These are phyloP conservation scores for Colletotrichum limetticola DNA, from an alignment of 2,329 filamentous ascomycete species.

Conservation along the genomic window DNA sequence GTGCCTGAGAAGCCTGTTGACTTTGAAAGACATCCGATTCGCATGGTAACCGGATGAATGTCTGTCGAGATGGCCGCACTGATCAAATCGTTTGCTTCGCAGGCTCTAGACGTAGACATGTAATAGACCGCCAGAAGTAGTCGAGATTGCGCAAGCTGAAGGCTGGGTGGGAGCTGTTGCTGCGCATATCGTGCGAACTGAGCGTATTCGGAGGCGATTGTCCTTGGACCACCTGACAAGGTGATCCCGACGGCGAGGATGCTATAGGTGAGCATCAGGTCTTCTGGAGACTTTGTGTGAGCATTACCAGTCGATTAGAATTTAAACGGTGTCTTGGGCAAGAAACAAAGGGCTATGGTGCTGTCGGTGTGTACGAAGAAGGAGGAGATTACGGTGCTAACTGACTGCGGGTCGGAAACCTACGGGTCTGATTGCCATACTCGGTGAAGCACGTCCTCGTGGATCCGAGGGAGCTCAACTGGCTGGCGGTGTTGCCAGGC, in stretches of 20 bases:
- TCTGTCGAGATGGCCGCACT: slow-evolving; percentile 72
- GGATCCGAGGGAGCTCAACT: slow-evolving; percentile 57
- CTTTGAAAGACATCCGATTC: slow-evolving; percentile 70
- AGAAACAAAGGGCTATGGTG: slow-evolving; percentile 53
- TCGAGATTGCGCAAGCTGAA: slow-evolving; percentile 75
- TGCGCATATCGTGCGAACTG: slow-evolving; percentile 68
- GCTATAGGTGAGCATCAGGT: slow-evolving; percentile 59
- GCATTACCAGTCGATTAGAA: slow-evolving; percentile 48
- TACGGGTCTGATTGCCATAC: slow-evolving; percentile 64
- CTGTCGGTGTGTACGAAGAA: slow-evolving; percentile 56
- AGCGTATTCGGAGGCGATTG: slow-evolving; percentile 52
- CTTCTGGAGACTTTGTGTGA: slow-evolving; percentile 52
- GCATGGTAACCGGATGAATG: slow-evolving; percentile 73
- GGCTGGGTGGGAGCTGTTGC: slow-evolving; percentile 43
- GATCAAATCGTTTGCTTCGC: slow-evolving; percentile 72
- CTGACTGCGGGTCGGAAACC: slow-evolving; percentile 53
- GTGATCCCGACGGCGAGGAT: slow-evolving; percentile 52
- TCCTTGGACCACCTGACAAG: slow-evolving; percentile 50
- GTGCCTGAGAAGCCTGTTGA: slow-evolving; percentile 65
- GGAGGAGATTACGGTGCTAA: slow-evolving; percentile 50
- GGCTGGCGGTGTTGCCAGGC: slow-evolving; percentile 49
- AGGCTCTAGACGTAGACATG: slow-evolving; percentile 68
- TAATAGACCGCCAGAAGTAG: slow-evolving; percentile 76
- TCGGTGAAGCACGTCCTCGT: slow-evolving; percentile 59
- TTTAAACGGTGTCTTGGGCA: slow-evolving; percentile 53